These are phyloP conservation scores for Fusarium sp. DNA, from an alignment of 2,329 filamentous ascomycete genomes.

Conservation along the genomic window DNA sequence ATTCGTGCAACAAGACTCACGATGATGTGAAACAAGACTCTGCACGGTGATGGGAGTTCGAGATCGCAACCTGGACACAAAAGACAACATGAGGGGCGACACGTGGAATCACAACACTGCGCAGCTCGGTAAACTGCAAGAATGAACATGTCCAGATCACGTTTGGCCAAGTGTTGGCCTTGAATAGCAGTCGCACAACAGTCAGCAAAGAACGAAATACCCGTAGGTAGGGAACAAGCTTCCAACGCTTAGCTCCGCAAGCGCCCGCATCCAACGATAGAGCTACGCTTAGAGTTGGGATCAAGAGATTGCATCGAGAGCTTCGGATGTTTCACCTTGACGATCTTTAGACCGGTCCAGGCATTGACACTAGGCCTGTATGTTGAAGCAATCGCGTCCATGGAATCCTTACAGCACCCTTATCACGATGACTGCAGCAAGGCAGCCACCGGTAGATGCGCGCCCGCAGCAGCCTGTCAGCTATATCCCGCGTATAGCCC, in stretches of 20 bases:
- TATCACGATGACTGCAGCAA: background rate
- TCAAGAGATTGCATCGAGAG: constrained; percentile 23
- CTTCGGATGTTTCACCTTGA: constrained; percentile 29
- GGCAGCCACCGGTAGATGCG: background rate
- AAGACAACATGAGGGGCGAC: background rate
- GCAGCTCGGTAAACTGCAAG: background rate
- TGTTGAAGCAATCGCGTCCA: background rate
- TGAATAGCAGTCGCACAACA: background rate
- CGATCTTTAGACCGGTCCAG: background rate
- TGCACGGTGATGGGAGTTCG: background rate
- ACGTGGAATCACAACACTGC: background rate
- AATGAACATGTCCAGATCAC: background rate
- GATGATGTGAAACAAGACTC: constrained; percentile 13
- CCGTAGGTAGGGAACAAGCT: constrained; percentile 5
- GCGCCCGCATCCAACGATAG: constrained; percentile 25
- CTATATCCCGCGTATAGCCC: background rate
- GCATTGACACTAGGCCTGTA: background rate
- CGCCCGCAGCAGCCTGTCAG: background rate
- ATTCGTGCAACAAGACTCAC: constrained; percentile 5
- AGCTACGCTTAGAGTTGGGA: constrained; percentile 31
- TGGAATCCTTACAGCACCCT: background rate
- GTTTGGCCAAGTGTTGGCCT: background rate
- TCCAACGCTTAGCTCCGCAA: constrained; percentile 19
- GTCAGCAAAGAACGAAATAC: constrained; percentile 6
- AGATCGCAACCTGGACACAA: background rate